Percentiles rank a stretch among this genome's conserved stretches.
These are phyloP conservation scores for Coprinellus aureogranulatus DNA, from an alignment of 768 basidiomycete genomes.

Conservation along the genomic window DNA sequence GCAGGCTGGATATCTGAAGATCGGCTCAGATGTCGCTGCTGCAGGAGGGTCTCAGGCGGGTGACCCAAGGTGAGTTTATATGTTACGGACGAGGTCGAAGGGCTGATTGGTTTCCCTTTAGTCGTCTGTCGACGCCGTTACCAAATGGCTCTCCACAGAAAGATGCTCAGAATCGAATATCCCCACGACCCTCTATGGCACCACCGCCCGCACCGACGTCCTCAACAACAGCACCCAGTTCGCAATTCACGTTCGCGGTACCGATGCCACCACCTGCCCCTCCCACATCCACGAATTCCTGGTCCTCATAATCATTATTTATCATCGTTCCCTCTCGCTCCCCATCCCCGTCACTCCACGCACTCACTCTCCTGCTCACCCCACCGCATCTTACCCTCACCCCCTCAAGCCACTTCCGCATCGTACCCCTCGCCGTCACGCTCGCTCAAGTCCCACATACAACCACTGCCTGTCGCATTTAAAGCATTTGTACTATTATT, in stretches of 20 bases:
- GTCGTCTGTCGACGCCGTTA: neutral
- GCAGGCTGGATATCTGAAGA: constrained; percentile 77
- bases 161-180: constrained; percentile 6
- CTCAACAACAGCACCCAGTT: neutral
- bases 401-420: neutral
- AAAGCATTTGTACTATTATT: constrained; percentile 9
- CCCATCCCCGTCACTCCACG: neutral
- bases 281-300: too few relatives aligned
- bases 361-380: neutral
- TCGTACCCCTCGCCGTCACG: neutral
- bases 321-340: too few relatives aligned
- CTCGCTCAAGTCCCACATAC: too few relatives aligned
- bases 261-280: neutral
- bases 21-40: constrained; percentile 47
- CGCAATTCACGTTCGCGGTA: constrained; percentile 1
- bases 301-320: too few relatives aligned
- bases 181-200: constrained; percentile 1
- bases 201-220: neutral
- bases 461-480: neutral
- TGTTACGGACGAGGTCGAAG: too few relatives aligned
- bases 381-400: too few relatives aligned
- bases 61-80: constrained; percentile 2
- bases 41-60: neutral
- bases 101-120: neutral
- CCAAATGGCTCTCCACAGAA: constrained; percentile 9